Evolutionary conservation across 1,284 basidiomycete species (phyloP).

Genomic region (Sanguinoderma infundibulare): DNA sequence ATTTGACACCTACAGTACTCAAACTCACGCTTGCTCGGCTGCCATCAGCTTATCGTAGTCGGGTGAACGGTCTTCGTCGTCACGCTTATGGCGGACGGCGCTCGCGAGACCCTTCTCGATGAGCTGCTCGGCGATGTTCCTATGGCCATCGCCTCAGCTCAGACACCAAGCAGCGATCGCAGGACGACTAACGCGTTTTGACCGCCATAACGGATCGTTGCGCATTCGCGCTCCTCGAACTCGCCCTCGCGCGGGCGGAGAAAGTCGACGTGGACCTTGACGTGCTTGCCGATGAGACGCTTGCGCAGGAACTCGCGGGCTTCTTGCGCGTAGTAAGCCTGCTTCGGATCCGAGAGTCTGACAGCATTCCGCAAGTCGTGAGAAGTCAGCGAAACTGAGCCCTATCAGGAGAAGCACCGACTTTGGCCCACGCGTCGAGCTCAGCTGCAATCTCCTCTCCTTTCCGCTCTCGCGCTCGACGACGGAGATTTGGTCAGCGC

Average conservation of each 20-base stretch:
- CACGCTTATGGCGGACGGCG: constrained; percentile 89
- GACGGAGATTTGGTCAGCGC: constrained; percentile 89
- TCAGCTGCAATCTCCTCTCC: constrained; percentile 88
- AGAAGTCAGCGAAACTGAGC: neutral
- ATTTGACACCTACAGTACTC: neutral
- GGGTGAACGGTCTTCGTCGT: constrained; percentile 93
- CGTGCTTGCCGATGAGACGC: constrained; percentile 89
- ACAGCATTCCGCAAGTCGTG: neutral
- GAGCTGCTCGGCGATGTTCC: constrained; percentile 90
- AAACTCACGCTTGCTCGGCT: constrained; percentile 85
- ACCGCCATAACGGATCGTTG: constrained; percentile 84
- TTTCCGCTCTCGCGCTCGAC: constrained; percentile 73
- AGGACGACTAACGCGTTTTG: constrained; percentile 64
- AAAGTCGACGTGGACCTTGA: constrained; percentile 87
- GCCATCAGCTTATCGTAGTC: constrained; percentile 96
- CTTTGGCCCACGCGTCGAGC: constrained; percentile 90
- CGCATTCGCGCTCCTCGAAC: constrained; percentile 91
- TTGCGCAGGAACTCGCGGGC: constrained; percentile 92
- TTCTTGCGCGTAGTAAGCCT: constrained; percentile 89
- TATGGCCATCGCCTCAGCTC: constrained; percentile 36
- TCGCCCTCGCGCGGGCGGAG: constrained; percentile 92
- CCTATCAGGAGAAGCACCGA: constrained; percentile 37
- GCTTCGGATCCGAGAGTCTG: constrained; percentile 85
- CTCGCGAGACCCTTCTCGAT: constrained; percentile 93
- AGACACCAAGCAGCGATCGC: neutral